Evolutionary conservation across 108 stramenopile genomes (phyloP).

Genomic region (Conticribra weissflogii): DNA sequence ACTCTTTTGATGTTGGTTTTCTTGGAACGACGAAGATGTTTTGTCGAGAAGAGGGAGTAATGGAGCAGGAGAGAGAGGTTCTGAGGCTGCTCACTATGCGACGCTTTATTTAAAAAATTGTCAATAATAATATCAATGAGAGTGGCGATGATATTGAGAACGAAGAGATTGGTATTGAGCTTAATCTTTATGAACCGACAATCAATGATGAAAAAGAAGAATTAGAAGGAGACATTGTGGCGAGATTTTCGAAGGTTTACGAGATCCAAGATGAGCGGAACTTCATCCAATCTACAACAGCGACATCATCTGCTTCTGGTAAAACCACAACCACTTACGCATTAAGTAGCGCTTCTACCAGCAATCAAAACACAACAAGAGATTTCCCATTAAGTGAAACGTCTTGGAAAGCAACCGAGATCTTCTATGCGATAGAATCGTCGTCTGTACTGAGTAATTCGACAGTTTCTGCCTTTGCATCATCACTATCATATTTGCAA

Average conservation of each 20-base stretch:
- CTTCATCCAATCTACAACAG: neutral
- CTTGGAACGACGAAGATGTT: constrained; percentile 1
- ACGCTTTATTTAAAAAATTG: constrained; percentile 7
- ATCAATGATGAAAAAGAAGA: neutral
- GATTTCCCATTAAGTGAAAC: neutral
- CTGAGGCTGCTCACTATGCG: neutral
- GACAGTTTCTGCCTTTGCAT: no score
- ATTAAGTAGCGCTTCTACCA: no score
- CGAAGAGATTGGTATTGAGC: constrained; percentile 1
- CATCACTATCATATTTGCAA: neutral
- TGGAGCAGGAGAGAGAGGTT: constrained; percentile 18
- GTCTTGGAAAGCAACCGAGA: constrained; percentile 1
- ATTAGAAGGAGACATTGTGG: neutral
- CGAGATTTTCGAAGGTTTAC: neutral
- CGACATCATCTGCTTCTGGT: no score
- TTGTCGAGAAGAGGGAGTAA: constrained; percentile 8
- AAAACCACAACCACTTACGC: no score
- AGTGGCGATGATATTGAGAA: neutral
- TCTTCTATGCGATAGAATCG: neutral
- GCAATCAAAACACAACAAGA: neutral
- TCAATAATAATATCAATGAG: neutral
- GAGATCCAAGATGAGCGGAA: neutral
- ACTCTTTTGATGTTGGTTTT: neutral
- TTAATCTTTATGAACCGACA: neutral
- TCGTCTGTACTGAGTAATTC: no score